Base-by-base conservation (phyloP, 1,284 basidiomycete species). In the Malassezia slooffiae region DNA sequence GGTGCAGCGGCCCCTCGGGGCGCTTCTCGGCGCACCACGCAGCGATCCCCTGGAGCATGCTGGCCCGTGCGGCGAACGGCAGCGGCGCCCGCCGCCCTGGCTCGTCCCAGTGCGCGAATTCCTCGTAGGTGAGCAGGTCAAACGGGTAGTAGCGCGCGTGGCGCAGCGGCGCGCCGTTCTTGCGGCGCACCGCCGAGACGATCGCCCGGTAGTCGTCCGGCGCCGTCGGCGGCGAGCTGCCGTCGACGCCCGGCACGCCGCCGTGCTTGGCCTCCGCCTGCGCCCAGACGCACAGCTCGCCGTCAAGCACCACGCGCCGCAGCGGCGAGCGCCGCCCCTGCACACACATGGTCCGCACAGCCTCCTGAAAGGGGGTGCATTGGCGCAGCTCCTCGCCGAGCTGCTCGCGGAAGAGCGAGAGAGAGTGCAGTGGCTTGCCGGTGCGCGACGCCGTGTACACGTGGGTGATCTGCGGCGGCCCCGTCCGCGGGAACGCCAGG, bases 231-330 rank as follows among this genome's bases (percentile, higher is more conserved):
- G 26, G n/a, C n/a, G n/a, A n/a, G n/a, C n/a, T n/a, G n/a, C n/a
- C n/a, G n/a, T n/a, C n/a, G n/a, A n/a, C n/a, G n/a, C n/a, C n/a
- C n/a, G n/a, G n/a, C n/a, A n/a, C n/a, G n/a, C n/a, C 6, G 11
- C 34, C 19, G 3, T 30, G n/a, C 6, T 7, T 4, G 13, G 34
- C 17, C 4, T 29, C 6, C n/a, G 34, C 3, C n/a, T n/a, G n/a
- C n/a, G n/a, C n/a, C n/a, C n/a, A n/a, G 3, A 50, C 47, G 38
- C 60, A 62, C 13, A 60, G 41, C 32, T 62, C 60, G 21, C 60
- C 60, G 33, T 62, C 60, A 4, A 62, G 40, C 10, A 62, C 43
- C n/a, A 62, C 9, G 16, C 41, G 34, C 23, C 16, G 27, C 15
- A 3, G 34, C 6, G 31, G 12, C 16, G 35, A 26, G 12, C 24